Percentiles rank a stretch among this genome's conserved stretches.
phyloP scores from a whole-genome alignment of 192 early-diverging fungal genomes.

The Coemansia sp. region DNA sequence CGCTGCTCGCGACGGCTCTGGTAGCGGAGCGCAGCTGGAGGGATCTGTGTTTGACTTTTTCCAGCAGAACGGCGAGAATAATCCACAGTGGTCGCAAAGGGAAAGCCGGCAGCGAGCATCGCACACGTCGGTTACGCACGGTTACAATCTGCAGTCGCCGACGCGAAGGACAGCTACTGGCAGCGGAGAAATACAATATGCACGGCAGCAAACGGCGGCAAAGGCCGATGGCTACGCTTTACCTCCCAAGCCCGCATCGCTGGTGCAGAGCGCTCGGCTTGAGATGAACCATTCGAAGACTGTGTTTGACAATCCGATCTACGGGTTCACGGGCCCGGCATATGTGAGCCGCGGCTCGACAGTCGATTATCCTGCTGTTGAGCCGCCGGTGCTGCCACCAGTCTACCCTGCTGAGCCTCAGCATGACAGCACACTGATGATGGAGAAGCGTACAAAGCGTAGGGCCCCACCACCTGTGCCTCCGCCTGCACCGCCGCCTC shows the following conservation, averaged over 20 bases:
- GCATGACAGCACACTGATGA: background rate
- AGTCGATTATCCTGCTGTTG: conserved; percentile 10
- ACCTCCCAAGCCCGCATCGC: conserved; percentile 1
- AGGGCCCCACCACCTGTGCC: conserved; percentile 12
- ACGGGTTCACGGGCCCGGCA: conserved; percentile 41
- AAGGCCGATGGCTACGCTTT: background rate
- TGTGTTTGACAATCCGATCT: conserved; percentile 58
- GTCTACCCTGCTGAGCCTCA: background rate
- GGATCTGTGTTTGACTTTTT: conserved; percentile 8
- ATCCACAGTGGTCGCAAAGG: background rate
- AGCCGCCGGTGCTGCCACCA: background rate
- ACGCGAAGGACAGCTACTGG: background rate
- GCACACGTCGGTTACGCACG: conserved; percentile 6
- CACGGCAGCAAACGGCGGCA: conserved; percentile 2
- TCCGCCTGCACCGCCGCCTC: conserved; percentile 1
- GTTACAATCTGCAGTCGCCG: conserved; percentile 9
- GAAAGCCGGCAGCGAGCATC: background rate
- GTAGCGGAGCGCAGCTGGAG: too few relatives aligned
- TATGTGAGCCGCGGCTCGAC: conserved; percentile 2
- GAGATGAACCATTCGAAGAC: conserved; percentile 35
- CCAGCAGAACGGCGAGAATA: conserved; percentile 1
- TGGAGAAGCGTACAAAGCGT: conserved; percentile 5
- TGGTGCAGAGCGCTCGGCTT: conserved; percentile 7
- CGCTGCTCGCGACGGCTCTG: background rate
- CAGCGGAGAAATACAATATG: conserved; percentile 3